phyloP scores from a whole-genome alignment of 352 stramenopile genomes.

The Aphanomyces astaci region DNA sequence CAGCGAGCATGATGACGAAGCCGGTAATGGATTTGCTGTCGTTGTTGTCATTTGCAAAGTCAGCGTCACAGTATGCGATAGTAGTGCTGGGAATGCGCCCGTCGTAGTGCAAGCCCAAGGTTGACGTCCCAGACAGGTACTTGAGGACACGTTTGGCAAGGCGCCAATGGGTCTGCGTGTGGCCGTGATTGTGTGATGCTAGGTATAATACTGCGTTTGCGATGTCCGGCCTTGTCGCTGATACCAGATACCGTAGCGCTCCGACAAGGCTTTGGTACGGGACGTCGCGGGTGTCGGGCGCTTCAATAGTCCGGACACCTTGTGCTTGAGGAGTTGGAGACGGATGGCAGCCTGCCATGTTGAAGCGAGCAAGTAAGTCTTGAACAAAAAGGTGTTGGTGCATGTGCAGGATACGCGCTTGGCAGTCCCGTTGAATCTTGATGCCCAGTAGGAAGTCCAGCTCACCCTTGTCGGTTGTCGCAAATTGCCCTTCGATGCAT shows the following conservation, averaged over 20 bases:
- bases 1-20: too few relatives aligned
- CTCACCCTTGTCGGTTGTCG: background rate
- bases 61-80: background rate
- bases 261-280: too few relatives aligned
- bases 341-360: background rate
- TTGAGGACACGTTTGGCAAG: background rate
- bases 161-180: background rate
- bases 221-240: constrained; percentile 4
- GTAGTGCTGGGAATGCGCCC: background rate
- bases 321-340: background rate
- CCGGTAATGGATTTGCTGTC: too few relatives aligned
- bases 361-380: too few relatives aligned
- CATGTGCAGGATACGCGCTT: too few relatives aligned
- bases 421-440: too few relatives aligned
- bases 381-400: too few relatives aligned
- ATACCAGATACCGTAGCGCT: background rate
- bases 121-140: background rate
- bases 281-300: background rate
- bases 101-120: background rate
- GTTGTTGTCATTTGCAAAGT: background rate
- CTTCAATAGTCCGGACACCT: background rate
- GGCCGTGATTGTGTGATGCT: background rate
- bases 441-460: too few relatives aligned
- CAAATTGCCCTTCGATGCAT: background rate
- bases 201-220: background rate